phyloP scores from a whole-genome alignment of 2,329 filamentous ascomycete species.

The Diaporthe sp. region DNA sequence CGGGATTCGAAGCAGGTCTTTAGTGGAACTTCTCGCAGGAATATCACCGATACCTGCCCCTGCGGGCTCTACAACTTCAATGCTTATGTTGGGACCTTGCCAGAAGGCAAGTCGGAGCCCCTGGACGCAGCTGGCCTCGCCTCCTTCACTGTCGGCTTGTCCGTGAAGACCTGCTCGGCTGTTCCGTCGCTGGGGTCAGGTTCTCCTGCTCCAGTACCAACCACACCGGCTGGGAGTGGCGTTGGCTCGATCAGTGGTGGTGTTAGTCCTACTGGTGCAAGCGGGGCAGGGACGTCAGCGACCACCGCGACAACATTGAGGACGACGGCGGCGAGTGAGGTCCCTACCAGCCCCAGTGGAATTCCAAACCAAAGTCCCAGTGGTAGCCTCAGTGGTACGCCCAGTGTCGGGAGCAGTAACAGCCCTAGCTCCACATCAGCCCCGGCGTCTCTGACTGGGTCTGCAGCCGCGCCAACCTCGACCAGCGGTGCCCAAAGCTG shows the following conservation, averaged over 20 bases:
- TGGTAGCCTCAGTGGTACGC: neutral
- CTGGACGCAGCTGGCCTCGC: constrained; percentile 48
- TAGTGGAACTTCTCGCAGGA: constrained; percentile 58
- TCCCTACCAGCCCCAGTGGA: constrained; percentile 23
- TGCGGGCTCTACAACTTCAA: constrained; percentile 69
- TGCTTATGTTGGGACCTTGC: constrained; percentile 63
- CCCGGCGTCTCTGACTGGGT: neutral
- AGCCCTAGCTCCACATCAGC: neutral
- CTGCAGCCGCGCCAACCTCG: constrained; percentile 25
- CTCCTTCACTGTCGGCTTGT: constrained; percentile 43
- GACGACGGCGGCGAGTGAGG: neutral
- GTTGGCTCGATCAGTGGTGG: constrained; percentile 13
- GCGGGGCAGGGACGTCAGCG: neutral
- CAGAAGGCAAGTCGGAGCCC: constrained; percentile 48
- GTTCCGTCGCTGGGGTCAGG: constrained; percentile 35
- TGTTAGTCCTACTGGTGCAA: neutral
- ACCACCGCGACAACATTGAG: neutral
- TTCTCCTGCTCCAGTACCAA: constrained; percentile 39
- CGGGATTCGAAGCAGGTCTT: constrained; percentile 54
- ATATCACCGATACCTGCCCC: constrained; percentile 58
- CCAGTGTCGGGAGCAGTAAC: neutral
- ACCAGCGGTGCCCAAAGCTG: constrained; percentile 26
- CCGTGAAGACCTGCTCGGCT: constrained; percentile 42
- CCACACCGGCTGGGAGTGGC: constrained; percentile 25
- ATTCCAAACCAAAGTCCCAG: constrained; percentile 31